Evolutionary conservation across 768 basidiomycete genomes (phyloP).

Genomic region (Suillus bovinus): DNA sequence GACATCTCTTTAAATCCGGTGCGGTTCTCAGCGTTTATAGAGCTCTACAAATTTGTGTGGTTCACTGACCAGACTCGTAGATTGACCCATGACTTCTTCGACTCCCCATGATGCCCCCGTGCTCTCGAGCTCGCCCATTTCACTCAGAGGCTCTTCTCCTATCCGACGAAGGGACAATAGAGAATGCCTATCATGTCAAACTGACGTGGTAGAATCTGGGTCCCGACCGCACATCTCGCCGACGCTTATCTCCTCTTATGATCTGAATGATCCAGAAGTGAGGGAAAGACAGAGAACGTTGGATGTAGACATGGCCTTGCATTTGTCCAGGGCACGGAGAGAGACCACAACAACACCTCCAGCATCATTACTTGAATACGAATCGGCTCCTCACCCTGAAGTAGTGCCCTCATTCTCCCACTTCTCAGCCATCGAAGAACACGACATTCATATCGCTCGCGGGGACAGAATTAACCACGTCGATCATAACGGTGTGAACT

Average conservation of each 20-base stretch:
- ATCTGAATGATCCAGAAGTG: constrained; percentile 71
- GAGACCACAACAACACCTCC: constrained; percentile 48
- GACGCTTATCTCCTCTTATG: constrained; percentile 58
- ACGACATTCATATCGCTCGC: constrained; percentile 43
- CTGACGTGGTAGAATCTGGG: constrained; percentile 41
- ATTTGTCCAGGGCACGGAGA: constrained; percentile 70
- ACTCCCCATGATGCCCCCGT: constrained; percentile 30
- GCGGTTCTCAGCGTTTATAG: background rate
- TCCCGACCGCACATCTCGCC: constrained; percentile 59
- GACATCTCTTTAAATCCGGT: background rate
- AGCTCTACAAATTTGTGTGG: background rate
- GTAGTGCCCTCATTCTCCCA: constrained; percentile 37
- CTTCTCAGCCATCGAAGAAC: constrained; percentile 52
- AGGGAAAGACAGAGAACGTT: constrained; percentile 89
- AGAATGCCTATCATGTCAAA: constrained; percentile 40
- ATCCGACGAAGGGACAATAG: constrained; percentile 35
- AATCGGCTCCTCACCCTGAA: constrained; percentile 29
- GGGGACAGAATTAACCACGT: constrained; percentile 26
- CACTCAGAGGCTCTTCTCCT: constrained; percentile 41
- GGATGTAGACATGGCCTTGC: constrained; percentile 92
- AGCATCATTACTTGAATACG: constrained; percentile 32
- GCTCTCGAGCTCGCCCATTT: constrained; percentile 44
- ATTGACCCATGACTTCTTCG: constrained; percentile 38
- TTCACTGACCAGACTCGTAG: background rate
- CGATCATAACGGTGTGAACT: constrained; percentile 15